phyloP scores from a whole-genome alignment of 768 basidiomycete genomes.

The Gymnopilus junonius region DNA sequence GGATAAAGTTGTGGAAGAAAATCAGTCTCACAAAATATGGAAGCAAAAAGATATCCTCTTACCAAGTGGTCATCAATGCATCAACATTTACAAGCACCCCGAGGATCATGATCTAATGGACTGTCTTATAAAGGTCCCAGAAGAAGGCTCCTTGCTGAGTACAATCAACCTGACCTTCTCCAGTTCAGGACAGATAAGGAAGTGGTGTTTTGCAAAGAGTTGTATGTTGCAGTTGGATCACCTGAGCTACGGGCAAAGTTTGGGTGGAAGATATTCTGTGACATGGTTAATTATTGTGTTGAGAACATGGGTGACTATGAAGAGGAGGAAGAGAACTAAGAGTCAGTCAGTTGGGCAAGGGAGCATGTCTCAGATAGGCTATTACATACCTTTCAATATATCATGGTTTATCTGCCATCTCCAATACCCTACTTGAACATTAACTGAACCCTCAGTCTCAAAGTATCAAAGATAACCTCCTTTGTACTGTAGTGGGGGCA shows the following conservation, averaged over 20 bases:
- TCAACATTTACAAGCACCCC: constrained; percentile 27
- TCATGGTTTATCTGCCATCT: no score
- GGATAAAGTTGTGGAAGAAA: constrained; percentile 18
- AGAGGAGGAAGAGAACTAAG: no score
- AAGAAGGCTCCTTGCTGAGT: constrained; percentile 15
- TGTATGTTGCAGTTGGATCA: constrained; percentile 16
- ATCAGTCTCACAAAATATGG: constrained; percentile 20
- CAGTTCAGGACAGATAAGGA: constrained; percentile 25
- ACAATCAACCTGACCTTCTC: constrained; percentile 20
- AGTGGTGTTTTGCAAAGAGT: constrained; percentile 14
- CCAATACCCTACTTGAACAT: no score
- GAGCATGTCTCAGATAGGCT: no score
- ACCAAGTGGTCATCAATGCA: constrained; percentile 24
- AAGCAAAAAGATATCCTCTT: constrained; percentile 24
- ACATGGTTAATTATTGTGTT: background rate
- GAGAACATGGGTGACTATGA: background rate
- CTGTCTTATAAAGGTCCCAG: constrained; percentile 20
- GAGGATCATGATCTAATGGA: constrained; percentile 19
- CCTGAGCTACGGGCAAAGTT: constrained; percentile 14
- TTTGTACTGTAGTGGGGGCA: no score
- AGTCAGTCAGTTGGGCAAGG: no score
- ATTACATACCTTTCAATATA: no score
- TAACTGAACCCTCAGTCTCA: no score
- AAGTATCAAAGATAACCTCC: no score
- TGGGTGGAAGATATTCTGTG: constrained; percentile 15